Percentiles rank a stretch among this genome's conserved stretches.
These are phyloP conservation scores for Sugiyamaella qingdaonensis DNA, from an alignment of 805 yeast species.

Conservation along the genomic window DNA sequence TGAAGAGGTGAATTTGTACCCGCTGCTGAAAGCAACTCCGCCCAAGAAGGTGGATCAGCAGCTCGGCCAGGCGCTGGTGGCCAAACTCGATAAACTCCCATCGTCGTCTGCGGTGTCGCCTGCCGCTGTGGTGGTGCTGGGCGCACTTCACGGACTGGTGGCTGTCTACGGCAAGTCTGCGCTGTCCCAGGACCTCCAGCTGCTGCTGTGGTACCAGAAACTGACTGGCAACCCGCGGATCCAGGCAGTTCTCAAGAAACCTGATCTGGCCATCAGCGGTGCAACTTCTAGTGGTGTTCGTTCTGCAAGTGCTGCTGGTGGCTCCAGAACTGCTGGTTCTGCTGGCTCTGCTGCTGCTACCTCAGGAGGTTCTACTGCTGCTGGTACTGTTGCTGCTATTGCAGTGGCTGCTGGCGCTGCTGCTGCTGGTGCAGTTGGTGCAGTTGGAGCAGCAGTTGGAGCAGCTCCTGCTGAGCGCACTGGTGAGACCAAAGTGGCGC, in stretches of 20 bases:
- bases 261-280: not conserved
- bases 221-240: constrained; percentile 25
- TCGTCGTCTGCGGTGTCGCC: constrained; percentile 30
- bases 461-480: constrained; percentile 39
- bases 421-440: constrained; percentile 7
- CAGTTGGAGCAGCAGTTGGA: constrained; percentile 30
- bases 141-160: constrained; percentile 40
- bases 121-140: constrained; percentile 42
- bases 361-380: no score
- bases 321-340: not conserved
- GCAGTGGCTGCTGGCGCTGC: constrained; percentile 35
- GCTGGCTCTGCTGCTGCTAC: no score
- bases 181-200: constrained; percentile 28
- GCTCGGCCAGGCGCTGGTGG: constrained; percentile 20
- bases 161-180: constrained; percentile 31
- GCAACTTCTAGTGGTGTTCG: constrained; percentile 18
- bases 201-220: constrained; percentile 34
- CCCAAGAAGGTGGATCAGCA: constrained; percentile 22
- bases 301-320: constrained; percentile 15
- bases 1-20: constrained; percentile 40
- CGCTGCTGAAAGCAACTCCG: constrained; percentile 32
- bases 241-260: constrained; percentile 23
- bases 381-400: constrained; percentile 6
- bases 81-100: constrained; percentile 24
- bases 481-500: constrained; percentile 30